phyloP scores from a whole-genome alignment of 345 rosid genomes.

The Excoecaria cochinchinensis region DNA sequence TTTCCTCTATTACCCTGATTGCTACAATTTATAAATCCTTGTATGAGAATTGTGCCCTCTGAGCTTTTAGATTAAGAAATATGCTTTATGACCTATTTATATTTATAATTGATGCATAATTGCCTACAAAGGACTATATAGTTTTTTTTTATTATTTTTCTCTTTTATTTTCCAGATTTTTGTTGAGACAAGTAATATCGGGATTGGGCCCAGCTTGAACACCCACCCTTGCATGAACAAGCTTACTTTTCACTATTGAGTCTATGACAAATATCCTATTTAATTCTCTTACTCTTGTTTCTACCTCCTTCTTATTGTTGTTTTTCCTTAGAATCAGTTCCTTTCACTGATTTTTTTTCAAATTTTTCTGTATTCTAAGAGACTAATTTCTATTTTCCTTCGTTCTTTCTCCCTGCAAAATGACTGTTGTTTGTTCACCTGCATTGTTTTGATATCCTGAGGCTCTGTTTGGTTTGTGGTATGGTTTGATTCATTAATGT shows the following conservation, averaged over 20 bases:
- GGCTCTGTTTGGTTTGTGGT: neutral
- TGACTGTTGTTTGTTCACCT: neutral
- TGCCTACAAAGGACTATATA: neutral
- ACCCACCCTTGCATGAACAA: neutral
- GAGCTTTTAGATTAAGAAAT: neutral
- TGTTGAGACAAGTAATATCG: conserved; percentile 92
- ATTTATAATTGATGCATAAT: neutral
- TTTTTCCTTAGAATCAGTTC: conserved; percentile 1
- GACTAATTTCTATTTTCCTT: neutral
- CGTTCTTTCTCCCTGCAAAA: neutral
- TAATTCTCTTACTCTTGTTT: neutral
- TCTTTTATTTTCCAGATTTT: conserved; percentile 53
- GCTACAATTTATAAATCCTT: neutral
- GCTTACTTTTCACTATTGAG: neutral
- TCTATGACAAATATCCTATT: neutral
- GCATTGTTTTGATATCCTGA: neutral
- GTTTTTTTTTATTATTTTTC: neutral
- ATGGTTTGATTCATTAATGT: neutral
- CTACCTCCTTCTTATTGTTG: neutral
- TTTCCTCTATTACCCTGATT: neutral
- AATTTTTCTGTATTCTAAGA: neutral
- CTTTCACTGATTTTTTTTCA: neutral
- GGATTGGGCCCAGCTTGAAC: conserved; percentile 14
- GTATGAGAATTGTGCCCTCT: neutral
- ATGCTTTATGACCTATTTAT: neutral